Evolutionary conservation across 202 grass and related monocot genomes (phyloP).

Genomic region (Hordeum pubiflorum): DNA sequence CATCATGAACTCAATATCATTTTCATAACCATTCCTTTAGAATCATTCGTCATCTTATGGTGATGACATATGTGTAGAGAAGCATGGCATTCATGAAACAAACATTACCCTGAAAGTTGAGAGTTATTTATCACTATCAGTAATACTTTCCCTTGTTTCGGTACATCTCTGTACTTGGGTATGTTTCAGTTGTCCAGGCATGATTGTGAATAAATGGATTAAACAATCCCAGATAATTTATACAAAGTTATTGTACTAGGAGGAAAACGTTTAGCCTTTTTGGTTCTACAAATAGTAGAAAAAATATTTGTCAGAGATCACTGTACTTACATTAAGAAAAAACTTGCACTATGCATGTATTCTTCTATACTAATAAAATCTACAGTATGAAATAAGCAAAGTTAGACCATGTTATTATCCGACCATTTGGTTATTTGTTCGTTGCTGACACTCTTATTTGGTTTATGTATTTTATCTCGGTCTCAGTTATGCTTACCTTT

Average conservation of each 20-base stretch:
- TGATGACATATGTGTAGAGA: background rate
- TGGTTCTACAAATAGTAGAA: background rate
- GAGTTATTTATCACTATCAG: background rate
- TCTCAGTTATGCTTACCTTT: constrained; percentile 20
- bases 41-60: background rate
- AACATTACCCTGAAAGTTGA: background rate
- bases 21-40: background rate
- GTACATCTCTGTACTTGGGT: background rate
- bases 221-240: background rate
- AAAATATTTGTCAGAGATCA: background rate
- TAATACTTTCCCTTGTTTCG: background rate
- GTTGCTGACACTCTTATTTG: background rate
- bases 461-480: constrained; percentile 1
- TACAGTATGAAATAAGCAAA: background rate
- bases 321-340: background rate
- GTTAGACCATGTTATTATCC: background rate
- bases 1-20: background rate
- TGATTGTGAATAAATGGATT: background rate
- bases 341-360: background rate
- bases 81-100: constrained; percentile 4
- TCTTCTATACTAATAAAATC: background rate
- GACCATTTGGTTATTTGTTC: background rate
- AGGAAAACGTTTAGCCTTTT: background rate
- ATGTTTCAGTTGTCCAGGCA: background rate
- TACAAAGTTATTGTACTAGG: background rate